Conservation (phyloP, 2,329 filamentous ascomycete species). For the Celoporthe dispersa region DNA sequence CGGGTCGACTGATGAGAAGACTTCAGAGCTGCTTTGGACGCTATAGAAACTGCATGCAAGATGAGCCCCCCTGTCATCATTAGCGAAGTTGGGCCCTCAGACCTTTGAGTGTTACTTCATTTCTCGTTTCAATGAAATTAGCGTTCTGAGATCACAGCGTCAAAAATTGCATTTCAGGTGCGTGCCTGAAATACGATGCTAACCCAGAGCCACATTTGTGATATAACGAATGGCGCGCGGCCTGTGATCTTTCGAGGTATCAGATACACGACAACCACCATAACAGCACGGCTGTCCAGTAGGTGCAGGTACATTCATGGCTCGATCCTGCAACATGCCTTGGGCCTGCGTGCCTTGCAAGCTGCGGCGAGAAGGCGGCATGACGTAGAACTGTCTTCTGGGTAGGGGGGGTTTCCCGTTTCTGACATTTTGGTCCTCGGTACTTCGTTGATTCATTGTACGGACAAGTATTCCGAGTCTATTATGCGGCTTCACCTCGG, state of each 20-base stretch:
- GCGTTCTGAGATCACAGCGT: neutral
- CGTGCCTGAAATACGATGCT: neutral
- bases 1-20: neutral
- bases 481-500: neutral
- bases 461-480: neutral
- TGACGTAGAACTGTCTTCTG: neutral
- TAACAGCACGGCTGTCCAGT: neutral
- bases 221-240: neutral
- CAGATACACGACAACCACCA: neutral
- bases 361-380: neutral
- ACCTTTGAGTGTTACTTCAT: neutral
- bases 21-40: neutral
- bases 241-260: neutral
- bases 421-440: neutral
- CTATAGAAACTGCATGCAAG: neutral
- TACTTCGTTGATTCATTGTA: neutral
- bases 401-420: neutral
- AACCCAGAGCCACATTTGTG: neutral
- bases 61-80: neutral
- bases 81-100: neutral
- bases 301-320: conserved; percentile 12
- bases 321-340: neutral
- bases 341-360: neutral
- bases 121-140: neutral
- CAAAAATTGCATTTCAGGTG: neutral